These are phyloP conservation scores for Venturia oleaginea DNA, from an alignment of 2,329 filamentous ascomycete species.

Conservation along the genomic window DNA sequence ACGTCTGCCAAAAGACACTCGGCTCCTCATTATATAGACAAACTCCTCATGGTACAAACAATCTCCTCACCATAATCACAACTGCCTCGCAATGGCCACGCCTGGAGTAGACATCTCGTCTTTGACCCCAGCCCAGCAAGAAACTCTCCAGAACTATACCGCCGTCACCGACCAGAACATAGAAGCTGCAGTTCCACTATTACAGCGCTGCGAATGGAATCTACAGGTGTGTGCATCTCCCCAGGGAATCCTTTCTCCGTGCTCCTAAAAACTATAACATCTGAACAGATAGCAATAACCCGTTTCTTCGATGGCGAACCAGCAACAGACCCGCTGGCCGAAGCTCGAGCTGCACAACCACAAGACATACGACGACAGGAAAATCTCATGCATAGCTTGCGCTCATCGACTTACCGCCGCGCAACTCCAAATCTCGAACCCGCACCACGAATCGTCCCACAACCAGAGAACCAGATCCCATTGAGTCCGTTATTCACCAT, in stretches of 20 bases:
- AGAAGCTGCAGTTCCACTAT: constrained; percentile 65
- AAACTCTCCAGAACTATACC: constrained; percentile 78
- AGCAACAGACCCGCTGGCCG: constrained; percentile 63
- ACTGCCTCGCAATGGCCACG: constrained; percentile 27
- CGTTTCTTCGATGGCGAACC: constrained; percentile 97
- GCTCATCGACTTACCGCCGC: constrained; percentile 26
- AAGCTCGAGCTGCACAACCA: constrained; percentile 57
- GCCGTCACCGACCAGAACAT: constrained; percentile 78
- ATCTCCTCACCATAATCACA: constrained; percentile 8
- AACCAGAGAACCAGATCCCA: constrained; percentile 53
- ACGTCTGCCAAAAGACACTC: no score
- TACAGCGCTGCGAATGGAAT: constrained; percentile 91
- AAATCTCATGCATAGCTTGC: constrained; percentile 54
- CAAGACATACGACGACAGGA: constrained; percentile 57
- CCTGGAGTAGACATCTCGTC: constrained; percentile 49
- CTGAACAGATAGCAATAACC: constrained; percentile 72
- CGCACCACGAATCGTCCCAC: constrained; percentile 81
- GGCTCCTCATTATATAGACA: not conserved
- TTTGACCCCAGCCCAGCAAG: constrained; percentile 70
- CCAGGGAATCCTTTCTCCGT: not conserved
- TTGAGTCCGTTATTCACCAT: constrained; percentile 69
- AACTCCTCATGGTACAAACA: not conserved
- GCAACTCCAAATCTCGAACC: constrained; percentile 44
- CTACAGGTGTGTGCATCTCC: constrained; percentile 57
- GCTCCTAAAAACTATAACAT: constrained; percentile 13